Base-by-base conservation (phyloP, 495 filamentous ascomycete genomes). In the Bombardia bombarda region DNA sequence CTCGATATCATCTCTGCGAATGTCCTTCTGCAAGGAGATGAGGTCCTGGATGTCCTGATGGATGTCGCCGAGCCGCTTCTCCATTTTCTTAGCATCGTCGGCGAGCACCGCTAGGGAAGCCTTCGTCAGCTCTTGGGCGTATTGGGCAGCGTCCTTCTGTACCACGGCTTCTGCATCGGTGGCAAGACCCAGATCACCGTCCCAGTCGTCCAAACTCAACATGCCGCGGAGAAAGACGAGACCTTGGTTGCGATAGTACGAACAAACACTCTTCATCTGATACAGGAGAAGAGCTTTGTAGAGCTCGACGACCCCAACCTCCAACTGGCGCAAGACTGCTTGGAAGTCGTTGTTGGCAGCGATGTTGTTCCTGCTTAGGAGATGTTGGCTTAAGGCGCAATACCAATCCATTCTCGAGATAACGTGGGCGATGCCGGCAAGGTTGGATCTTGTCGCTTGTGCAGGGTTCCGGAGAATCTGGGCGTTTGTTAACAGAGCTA, bases 341-440 rank as follows among this genome's bases (percentile, higher is more conserved):
- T 50, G 20, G 14, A 50, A 32, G 3, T 32, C 10, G 12, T 50
- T 38, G n/a, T 40, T 23, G n/a, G 17, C 46, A 10, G 14, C 32
- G 31, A 45, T 40, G n/a, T 43, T 43, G 33, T 50, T 40, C 38
- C 49, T 40, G 10, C 53, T 50, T 28, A 51, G 34, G 32, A 64
- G 46, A 34, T 47, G 49, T 30, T 55, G 33, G 22, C 47, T 38
- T 40, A 62, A 44, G n/a, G 42, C 43, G 48, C 56, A 62, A 43
- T 64, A 64, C 58, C 53, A 62, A 4, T 62, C 50, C 54, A 64
- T 64, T 32, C 56, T 47, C 26, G 55, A 57, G 40, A 61, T 42
- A 23, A 64, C 52, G 32, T 61, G 41, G n/a, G 46, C 19, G 42
- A 64, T 60, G 24, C 53, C 53, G 20, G 42, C 45, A 32, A 47